A percentile compares a stretch with the other conserved stretches of the same genome.
phyloP scores from a whole-genome alignment of 345 rosid genomes.

The Geranium brycei region DNA sequence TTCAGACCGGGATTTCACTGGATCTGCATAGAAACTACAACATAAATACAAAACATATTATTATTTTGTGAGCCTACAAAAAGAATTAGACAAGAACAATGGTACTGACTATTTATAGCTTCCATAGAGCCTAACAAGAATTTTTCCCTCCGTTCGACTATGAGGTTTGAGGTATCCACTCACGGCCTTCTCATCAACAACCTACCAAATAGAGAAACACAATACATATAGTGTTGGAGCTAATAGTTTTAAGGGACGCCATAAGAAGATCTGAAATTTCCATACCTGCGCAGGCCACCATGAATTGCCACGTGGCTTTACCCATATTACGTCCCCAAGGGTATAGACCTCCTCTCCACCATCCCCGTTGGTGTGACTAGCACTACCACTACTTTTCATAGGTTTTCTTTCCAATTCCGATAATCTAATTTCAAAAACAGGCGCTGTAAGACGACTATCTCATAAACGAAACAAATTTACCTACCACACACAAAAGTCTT shows the following conservation, averaged over 20 bases:
- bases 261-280: background rate
- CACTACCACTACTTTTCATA: conserved; percentile 6
- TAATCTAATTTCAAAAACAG: background rate
- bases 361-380: conserved; percentile 9
- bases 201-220: conserved; percentile 19
- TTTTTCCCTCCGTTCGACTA: conserved; percentile 12
- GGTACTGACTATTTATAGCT: conserved; percentile 35
- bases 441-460: background rate
- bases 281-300: conserved; percentile 68
- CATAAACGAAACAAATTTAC: background rate
- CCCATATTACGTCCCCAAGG: conserved; percentile 30
- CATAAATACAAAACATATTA: background rate
- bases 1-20: conserved; percentile 22
- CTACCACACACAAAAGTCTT: background rate
- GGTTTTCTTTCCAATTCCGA: background rate
- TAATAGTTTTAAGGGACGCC: background rate
- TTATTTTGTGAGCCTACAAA: background rate
- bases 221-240: background rate
- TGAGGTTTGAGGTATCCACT: conserved; percentile 20
- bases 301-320: conserved; percentile 17
- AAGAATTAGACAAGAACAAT: conserved; percentile 7
- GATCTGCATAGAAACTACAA: conserved; percentile 36
- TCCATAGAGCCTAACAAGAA: conserved; percentile 46
- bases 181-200: conserved; percentile 25
- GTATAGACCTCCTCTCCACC: conserved; percentile 12